phyloP scores from a whole-genome alignment of 1,139 yeast species.

The Sugiyamaella neomexicana region DNA sequence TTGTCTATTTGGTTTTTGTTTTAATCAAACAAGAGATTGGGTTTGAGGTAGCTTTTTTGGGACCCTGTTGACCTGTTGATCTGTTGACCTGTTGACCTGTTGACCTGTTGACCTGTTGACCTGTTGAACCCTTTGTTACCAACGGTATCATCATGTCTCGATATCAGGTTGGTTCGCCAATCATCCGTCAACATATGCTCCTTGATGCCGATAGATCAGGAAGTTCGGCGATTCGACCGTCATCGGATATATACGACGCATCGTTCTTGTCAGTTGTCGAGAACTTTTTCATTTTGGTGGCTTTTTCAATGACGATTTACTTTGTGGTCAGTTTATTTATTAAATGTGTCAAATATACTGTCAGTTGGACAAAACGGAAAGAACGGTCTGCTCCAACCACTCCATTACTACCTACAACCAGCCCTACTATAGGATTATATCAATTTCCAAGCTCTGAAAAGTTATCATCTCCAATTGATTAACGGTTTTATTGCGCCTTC shows the following conservation, averaged over 20 bases:
- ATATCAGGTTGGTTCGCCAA: conserved; percentile 21
- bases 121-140: too few relatives aligned
- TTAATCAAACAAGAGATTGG: not conserved
- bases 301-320: conserved; percentile 11
- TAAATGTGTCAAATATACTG: conserved; percentile 2
- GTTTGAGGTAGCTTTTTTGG: not conserved
- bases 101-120: too few relatives aligned
- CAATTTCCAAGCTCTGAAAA: conserved; percentile 11
- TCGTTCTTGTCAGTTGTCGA: conserved; percentile 4
- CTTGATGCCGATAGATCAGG: conserved; percentile 20
- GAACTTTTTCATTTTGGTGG: conserved; percentile 8
- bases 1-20: not conserved
- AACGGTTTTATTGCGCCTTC: not conserved
- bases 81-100: too few relatives aligned
- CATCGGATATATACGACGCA: not conserved
- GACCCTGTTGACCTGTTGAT: not conserved
- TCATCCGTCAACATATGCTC: conserved; percentile 22
- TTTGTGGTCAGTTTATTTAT: conserved; percentile 7
- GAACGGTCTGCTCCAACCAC: conserved; percentile 13
- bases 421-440: conserved; percentile 11
- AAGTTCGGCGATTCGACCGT: too few relatives aligned
- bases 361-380: conserved; percentile 13
- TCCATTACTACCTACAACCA: conserved; percentile 14
- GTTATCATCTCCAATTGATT: conserved; percentile 12
- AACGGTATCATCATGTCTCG: conserved; percentile 17